phyloP scores from a whole-genome alignment of 805 yeast genomes.

The Kodamaea nitidulidarum region DNA sequence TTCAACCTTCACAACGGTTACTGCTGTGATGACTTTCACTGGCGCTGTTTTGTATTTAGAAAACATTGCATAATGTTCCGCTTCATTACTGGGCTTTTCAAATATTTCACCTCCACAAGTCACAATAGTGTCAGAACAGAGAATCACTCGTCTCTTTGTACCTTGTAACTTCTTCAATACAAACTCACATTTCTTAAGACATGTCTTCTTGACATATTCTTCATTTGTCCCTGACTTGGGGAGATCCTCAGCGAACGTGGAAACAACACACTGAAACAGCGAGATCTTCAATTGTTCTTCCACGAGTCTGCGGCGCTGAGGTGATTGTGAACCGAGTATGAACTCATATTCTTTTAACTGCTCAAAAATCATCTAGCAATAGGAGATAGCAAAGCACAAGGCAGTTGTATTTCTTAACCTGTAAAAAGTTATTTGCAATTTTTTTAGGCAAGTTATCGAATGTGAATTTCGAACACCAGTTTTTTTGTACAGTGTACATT shows the following conservation, averaged over 20 bases:
- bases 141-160: slow-evolving; percentile 20
- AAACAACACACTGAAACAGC: slow-evolving; percentile 46
- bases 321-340: slow-evolving; percentile 80
- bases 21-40: slow-evolving; percentile 33
- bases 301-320: slow-evolving; percentile 73
- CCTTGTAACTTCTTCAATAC: slow-evolving; percentile 45
- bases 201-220: slow-evolving; percentile 66
- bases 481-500: background rate
- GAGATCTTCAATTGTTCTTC: slow-evolving; percentile 48
- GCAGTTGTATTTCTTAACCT: too few relatives aligned
- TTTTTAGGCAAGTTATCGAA: slow-evolving; percentile 6
- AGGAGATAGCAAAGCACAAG: background rate
- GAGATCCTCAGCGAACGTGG: slow-evolving; percentile 75
- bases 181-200: slow-evolving; percentile 61
- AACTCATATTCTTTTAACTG: slow-evolving; percentile 25
- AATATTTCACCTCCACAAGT: slow-evolving; percentile 55
- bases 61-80: slow-evolving; percentile 29
- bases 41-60: slow-evolving; percentile 18
- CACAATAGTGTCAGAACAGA: slow-evolving; percentile 81
- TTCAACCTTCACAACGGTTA: slow-evolving; percentile 20
- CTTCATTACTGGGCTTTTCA: slow-evolving; percentile 65
- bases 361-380: background rate
- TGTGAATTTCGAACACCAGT: background rate
- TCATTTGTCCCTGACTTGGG: slow-evolving; percentile 48
- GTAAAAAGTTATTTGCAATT: background rate